These are phyloP conservation scores for Aureobasidium leucospermi DNA, from an alignment of 2,329 filamentous ascomycete genomes.

Conservation along the genomic window DNA sequence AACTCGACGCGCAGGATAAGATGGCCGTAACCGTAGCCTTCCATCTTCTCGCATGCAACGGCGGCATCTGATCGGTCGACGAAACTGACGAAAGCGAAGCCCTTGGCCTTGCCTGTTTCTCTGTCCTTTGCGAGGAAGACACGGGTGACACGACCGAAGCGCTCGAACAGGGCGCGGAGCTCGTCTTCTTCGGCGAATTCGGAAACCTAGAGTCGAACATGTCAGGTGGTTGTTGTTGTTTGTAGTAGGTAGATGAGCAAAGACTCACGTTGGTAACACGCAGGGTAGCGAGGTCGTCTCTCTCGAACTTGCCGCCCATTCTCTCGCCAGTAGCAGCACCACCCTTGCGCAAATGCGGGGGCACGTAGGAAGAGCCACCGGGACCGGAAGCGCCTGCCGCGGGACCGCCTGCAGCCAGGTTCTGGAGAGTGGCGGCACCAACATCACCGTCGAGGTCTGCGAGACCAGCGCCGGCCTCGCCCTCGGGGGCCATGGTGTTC, in stretches of 20 bases:
- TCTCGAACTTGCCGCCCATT: conserved; percentile 90
- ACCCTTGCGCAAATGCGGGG: conserved; percentile 78
- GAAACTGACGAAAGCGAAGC: conserved; percentile 98
- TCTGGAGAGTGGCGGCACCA: conserved; percentile 34
- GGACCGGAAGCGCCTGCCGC: neutral
- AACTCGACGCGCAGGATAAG: conserved; percentile 82
- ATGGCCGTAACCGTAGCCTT: conserved; percentile 85
- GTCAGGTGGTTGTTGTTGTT: neutral
- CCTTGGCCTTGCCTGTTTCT: conserved; percentile 93
- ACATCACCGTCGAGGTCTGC: conserved; percentile 42
- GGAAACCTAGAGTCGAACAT: conserved; percentile 56
- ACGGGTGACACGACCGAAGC: conserved; percentile 91
- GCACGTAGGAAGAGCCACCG: conserved; percentile 81
- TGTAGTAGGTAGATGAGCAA: neutral
- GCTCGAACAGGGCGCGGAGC: conserved; percentile 94
- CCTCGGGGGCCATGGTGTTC: conserved; percentile 91
- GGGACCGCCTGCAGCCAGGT: conserved; percentile 43
- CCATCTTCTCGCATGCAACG: conserved; percentile 94
- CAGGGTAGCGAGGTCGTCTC: conserved; percentile 92
- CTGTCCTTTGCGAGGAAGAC: conserved; percentile 98
- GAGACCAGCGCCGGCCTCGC: conserved; percentile 36
- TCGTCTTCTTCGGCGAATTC: conserved; percentile 96
- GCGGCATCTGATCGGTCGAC: conserved; percentile 83
- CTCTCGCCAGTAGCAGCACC: conserved; percentile 61
- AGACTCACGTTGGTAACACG: conserved; percentile 89